phyloP scores from a whole-genome alignment of 768 basidiomycete genomes.

The Calocera viscosa region DNA sequence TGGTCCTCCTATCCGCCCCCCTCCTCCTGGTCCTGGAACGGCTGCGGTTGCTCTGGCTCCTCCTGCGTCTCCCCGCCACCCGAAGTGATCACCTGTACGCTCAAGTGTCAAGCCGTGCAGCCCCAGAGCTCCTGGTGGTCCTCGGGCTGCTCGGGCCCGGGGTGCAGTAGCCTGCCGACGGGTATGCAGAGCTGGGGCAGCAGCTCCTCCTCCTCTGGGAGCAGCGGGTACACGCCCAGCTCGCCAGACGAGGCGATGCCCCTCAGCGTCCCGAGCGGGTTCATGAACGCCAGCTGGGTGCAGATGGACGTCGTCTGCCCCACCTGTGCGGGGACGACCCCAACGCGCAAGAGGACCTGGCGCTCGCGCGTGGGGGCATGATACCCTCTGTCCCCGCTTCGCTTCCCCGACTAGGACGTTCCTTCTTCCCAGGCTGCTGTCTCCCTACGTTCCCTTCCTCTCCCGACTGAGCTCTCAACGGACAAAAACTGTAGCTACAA shows the following conservation, averaged over 20 bases:
- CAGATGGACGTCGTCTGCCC: background rate
- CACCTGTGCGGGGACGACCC: background rate
- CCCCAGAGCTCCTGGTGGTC: background rate
- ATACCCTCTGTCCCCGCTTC: too few species aligned
- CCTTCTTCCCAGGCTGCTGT: background rate
- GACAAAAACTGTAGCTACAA: background rate
- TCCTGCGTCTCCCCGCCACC: background rate
- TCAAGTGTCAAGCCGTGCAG: slow-evolving; percentile 5
- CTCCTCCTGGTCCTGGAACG: slow-evolving; percentile 5
- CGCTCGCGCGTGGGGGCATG: background rate
- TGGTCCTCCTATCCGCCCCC: slow-evolving; percentile 1
- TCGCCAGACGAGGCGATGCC: background rate
- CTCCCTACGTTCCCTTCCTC: background rate
- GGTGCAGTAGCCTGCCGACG: background rate
- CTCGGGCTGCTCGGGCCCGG: background rate
- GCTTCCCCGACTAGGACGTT: too few species aligned
- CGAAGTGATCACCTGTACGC: background rate
- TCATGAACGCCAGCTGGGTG: background rate
- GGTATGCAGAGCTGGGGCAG: background rate
- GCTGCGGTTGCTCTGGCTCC: background rate
- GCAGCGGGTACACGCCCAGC: background rate
- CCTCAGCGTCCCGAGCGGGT: background rate
- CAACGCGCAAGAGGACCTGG: background rate
- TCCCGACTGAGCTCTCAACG: background rate
- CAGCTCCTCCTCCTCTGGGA: background rate